phyloP scores from a whole-genome alignment of 164 flowering plant species.

The Berberis thunbergii region DNA sequence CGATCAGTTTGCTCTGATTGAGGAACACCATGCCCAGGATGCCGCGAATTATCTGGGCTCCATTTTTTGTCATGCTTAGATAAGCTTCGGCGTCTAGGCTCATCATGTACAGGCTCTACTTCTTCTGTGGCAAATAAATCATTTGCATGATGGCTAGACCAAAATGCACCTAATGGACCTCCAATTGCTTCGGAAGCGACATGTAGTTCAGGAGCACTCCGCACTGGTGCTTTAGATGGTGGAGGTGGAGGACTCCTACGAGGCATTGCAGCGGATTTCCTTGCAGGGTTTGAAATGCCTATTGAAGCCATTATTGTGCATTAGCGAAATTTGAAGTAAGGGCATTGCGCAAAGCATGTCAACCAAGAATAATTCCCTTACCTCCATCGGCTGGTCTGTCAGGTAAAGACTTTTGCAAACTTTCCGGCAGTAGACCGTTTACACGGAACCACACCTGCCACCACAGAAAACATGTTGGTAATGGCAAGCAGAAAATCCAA shows the following conservation, averaged over 20 bases:
- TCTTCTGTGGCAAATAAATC: conserved; percentile 31
- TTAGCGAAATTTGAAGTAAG: neutral
- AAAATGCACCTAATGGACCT: conserved; percentile 72
- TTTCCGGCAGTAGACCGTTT: conserved; percentile 67
- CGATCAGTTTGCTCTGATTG: conserved; percentile 20
- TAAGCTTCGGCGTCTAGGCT: conserved; percentile 22
- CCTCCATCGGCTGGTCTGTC: conserved; percentile 67
- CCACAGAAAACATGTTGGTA: conserved; percentile 13
- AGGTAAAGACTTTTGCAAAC: conserved; percentile 78
- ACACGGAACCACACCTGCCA: conserved; percentile 98
- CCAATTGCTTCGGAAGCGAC: conserved; percentile 25
- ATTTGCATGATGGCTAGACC: conserved; percentile 85
- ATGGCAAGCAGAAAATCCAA: conserved; percentile 24
- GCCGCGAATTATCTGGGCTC: conserved; percentile 19
- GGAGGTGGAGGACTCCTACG: conserved; percentile 82
- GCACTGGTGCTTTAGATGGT: conserved; percentile 35
- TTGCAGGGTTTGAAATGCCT: conserved; percentile 38
- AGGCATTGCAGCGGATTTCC: conserved; percentile 51
- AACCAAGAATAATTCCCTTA: conserved; percentile 14
- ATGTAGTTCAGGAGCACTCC: conserved; percentile 23
- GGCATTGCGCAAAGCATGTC: neutral
- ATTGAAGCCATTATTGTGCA: conserved; percentile 2
- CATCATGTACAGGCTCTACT: conserved; percentile 48
- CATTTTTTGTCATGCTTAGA: conserved; percentile 16
- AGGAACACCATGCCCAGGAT: conserved; percentile 21